Percentiles rank a stretch among this genome's conserved stretches.
Conservation (phyloP, 2,329 filamentous ascomycete genomes). For the Aotearoamyces nothofagi region DNA sequence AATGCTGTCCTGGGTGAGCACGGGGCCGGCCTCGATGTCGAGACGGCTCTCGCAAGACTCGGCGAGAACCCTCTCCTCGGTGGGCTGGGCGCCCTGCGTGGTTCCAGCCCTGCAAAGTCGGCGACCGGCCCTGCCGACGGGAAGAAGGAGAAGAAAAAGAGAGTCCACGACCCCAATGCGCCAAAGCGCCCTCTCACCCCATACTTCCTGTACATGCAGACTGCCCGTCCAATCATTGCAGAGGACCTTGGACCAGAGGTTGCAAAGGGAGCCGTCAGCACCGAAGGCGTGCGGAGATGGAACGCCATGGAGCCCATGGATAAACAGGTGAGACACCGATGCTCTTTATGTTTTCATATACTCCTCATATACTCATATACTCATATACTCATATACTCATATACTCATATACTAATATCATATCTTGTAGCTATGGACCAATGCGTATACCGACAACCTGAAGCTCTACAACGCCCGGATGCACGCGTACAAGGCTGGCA, state of each 20-base stretch:
- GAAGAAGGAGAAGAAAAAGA: slow-evolving; percentile 84
- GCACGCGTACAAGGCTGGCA: slow-evolving; percentile 48
- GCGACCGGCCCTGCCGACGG: slow-evolving; percentile 32
- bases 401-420: slow-evolving; percentile 1
- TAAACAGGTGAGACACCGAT: slow-evolving; percentile 44
- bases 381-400: slow-evolving; percentile 1
- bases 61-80: slow-evolving; percentile 26
- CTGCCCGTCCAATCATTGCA: slow-evolving; percentile 70
- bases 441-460: slow-evolving; percentile 52
- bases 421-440: slow-evolving; percentile 34
- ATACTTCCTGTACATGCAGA: slow-evolving; percentile 90
- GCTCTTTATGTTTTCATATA: too few relatives aligned
- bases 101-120: slow-evolving; percentile 19
- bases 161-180: slow-evolving; percentile 76
- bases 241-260: slow-evolving; percentile 59
- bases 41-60: slow-evolving; percentile 29
- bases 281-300: slow-evolving; percentile 81
- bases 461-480: slow-evolving; percentile 50
- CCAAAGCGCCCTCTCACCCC: slow-evolving; percentile 89
- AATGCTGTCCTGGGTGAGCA: slow-evolving; percentile 63
- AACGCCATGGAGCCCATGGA: slow-evolving; percentile 57
- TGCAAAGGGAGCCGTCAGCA: slow-evolving; percentile 74
- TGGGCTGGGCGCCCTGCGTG: slow-evolving; percentile 17
- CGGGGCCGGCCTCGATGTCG: slow-evolving; percentile 25
- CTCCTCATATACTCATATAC: neutral